Base-by-base conservation (phyloP, 2,329 filamentous ascomycete species). In the Xylaria sp. region DNA sequence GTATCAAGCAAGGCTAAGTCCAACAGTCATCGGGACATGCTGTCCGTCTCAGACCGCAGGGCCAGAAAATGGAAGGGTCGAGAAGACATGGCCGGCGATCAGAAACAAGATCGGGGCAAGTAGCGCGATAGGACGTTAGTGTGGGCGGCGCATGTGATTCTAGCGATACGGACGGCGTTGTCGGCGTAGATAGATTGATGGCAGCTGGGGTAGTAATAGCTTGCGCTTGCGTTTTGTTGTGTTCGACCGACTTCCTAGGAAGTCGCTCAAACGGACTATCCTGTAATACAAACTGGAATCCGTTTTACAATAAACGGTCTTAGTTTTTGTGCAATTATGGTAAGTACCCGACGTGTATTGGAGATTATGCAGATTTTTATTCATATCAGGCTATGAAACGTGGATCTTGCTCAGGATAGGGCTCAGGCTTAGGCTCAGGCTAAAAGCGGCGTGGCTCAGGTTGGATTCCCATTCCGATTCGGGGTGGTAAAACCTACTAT, bases 41-140 rank as follows among this genome's bases (percentile, higher is more conserved):
- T 63, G 30, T 63, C 60, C 30, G 50, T 63, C 25, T 63, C 59
- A 64, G 43, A 59, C 55, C 28, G 39, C 48, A 62, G 39, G 28
- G 60, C 48, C 18, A 45, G 48, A 62, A 62, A 63, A 63, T 48
- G 10, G 50, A 63, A 28, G 8, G 28, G 60, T 48, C n/a, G 13
- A 63, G 45, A 50, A 53, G 36, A 64, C 55, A 64, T 53, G 18
- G 43, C 53, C 15, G 25, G 56, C 25, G 18, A 58, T 34, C n/a
- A 41, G 52, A 48, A 48, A 43, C 39, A 8, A 43, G 39, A 43
- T 43, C 39, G 13, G 13, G 13, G 39, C 39, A 43, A 43, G 46
- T 28, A 53, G 55, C 50, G n/a, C 39, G 56, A 59, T 34, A 59
- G 56, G 18, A 48, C 56, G 28, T 59, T 18, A 23, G 41, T 48